These are phyloP conservation scores for Trametes punicea DNA, from an alignment of 768 basidiomycete genomes.

Conservation along the genomic window DNA sequence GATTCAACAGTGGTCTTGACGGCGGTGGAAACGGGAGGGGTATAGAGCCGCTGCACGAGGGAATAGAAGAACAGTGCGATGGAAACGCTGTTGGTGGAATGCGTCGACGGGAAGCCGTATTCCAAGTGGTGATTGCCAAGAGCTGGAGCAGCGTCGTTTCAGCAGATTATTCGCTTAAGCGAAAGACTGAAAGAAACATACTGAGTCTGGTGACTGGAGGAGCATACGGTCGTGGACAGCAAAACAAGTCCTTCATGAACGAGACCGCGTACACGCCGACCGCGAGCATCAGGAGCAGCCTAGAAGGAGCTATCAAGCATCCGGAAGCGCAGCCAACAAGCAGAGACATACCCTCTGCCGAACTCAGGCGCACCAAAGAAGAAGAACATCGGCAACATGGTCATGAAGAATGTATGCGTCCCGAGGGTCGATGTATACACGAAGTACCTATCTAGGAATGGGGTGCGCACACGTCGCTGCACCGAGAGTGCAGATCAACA, in stretches of 20 bases:
- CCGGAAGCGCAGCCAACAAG: neutral
- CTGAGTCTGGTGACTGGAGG: slow-evolving; percentile 91
- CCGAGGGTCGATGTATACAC: slow-evolving; percentile 78
- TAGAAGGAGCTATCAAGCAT: slow-evolving; percentile 31
- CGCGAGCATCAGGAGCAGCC: slow-evolving; percentile 66
- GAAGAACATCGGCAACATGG: slow-evolving; percentile 77
- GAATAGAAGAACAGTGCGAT: slow-evolving; percentile 80
- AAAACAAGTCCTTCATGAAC: slow-evolving; percentile 84
- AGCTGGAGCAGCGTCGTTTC: slow-evolving; percentile 37
- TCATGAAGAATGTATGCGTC: slow-evolving; percentile 94
- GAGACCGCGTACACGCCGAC: slow-evolving; percentile 86
- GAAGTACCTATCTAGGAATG: slow-evolving; percentile 78
- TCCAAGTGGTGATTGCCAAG: slow-evolving; percentile 81
- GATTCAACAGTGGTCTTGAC: neutral
- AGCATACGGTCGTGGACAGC: slow-evolving; percentile 84
- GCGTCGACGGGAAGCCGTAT: slow-evolving; percentile 95
- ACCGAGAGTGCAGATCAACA: slow-evolving; percentile 19
- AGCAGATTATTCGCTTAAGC: neutral
- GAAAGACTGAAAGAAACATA: slow-evolving; percentile 29
- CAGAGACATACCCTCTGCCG: slow-evolving; percentile 63
- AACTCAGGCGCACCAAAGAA: slow-evolving; percentile 80
- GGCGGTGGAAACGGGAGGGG: slow-evolving; percentile 14
- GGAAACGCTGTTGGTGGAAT: slow-evolving; percentile 87
- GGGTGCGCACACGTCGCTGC: slow-evolving; percentile 52
- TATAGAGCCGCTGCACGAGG: slow-evolving; percentile 52